A percentile compares a stretch with the other conserved stretches of the same genome.
Conservation (phyloP, 148 eudicot genomes). For the Chenopodium suecicum region DNA sequence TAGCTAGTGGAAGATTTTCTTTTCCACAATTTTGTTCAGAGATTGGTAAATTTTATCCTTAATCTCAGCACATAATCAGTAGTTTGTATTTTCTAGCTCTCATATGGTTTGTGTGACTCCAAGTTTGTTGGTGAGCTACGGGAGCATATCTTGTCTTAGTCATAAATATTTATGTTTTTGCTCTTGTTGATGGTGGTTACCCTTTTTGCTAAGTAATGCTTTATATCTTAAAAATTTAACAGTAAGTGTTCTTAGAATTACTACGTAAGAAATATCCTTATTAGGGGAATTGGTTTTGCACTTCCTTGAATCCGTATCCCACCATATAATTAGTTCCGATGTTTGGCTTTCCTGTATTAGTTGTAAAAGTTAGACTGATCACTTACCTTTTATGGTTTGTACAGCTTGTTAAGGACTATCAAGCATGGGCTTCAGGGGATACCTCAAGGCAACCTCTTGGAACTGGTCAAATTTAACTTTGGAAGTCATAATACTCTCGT, state of each 20-base stretch:
- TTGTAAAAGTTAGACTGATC: slow-evolving; percentile 6
- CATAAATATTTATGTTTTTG: neutral
- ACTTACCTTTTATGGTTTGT: neutral
- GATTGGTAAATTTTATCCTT: neutral
- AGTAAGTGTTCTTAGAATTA: neutral
- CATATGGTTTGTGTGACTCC: neutral
- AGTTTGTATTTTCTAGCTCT: neutral
- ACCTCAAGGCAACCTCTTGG: slow-evolving; percentile 86
- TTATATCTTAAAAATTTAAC: too few species aligned
- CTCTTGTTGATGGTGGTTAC: neutral
- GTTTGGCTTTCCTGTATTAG: neutral
- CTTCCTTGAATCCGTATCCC: neutral
- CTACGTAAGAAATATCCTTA: neutral
- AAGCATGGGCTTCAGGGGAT: slow-evolving; percentile 92
- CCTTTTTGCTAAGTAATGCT: neutral
- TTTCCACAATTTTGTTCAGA: neutral
- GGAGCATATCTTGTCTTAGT: neutral
- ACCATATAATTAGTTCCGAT: neutral
- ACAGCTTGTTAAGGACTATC: slow-evolving; percentile 80
- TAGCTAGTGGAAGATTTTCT: neutral
- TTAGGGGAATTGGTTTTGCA: neutral
- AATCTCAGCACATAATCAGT: neutral
- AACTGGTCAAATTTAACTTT: slow-evolving; percentile 65
- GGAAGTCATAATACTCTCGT: neutral
- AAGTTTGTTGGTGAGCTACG: neutral